These are phyloP conservation scores for Lomentospora prolificans DNA, from an alignment of 2,329 filamentous ascomycete genomes.

Conservation along the genomic window DNA sequence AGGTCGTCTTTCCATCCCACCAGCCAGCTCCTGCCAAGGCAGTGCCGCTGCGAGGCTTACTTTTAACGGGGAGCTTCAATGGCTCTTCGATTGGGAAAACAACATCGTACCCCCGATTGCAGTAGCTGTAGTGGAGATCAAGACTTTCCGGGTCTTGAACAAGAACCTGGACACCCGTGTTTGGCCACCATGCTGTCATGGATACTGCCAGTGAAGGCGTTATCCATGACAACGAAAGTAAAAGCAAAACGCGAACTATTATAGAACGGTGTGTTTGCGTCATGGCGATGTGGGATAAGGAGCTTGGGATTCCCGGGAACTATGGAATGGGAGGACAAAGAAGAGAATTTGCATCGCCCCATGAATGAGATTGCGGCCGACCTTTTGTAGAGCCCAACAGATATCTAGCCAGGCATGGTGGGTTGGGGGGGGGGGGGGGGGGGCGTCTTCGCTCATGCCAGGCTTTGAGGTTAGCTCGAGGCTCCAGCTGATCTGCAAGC, in stretches of 20 bases:
- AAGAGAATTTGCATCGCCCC: not conserved
- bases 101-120: not conserved
- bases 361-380: not conserved
- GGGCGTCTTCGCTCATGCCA: not conserved
- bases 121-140: conserved; percentile 1
- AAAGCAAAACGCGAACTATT: not conserved
- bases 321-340: not conserved
- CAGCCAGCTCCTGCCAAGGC: not conserved
- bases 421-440: not conserved
- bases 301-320: not conserved
- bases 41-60: not conserved
- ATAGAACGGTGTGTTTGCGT: not conserved
- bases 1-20: not conserved
- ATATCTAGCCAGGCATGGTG: too few species aligned
- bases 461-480: not conserved
- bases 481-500: not conserved
- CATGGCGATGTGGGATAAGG: not conserved
- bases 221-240: not conserved
- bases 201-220: not conserved
- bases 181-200: not conserved
- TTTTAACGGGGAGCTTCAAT: not conserved
- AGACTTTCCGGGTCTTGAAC: not conserved
- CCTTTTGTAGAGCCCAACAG: not conserved
- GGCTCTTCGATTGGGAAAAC: not conserved
- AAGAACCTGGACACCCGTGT: not conserved